phyloP scores from a whole-genome alignment of 345 rosid species.

The Hibiscus tridactylites region DNA sequence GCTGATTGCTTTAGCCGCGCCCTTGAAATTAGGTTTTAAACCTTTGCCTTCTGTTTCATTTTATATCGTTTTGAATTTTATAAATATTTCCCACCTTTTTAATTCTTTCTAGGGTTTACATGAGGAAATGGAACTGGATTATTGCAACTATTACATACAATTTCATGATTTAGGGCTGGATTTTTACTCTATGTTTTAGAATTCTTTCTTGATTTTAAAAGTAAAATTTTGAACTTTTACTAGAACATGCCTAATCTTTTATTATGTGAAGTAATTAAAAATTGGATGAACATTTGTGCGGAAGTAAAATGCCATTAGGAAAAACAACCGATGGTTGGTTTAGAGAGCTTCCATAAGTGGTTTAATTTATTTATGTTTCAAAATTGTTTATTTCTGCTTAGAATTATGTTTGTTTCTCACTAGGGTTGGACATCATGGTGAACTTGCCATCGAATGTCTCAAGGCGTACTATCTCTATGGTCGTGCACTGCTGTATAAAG shows the following conservation, averaged over 20 bases:
- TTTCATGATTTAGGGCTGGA: neutral
- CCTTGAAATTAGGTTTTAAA: conserved; percentile 71
- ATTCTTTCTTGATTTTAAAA: no score
- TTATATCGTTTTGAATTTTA: neutral
- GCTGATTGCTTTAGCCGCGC: conserved; percentile 93
- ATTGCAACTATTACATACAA: no score
- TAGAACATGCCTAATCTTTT: no score
- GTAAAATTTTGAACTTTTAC: no score
- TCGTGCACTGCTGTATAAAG: conserved; percentile 69
- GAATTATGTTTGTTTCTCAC: neutral
- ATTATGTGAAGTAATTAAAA: neutral
- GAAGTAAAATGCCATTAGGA: neutral
- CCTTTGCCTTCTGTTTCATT: neutral
- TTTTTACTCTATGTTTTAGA: no score
- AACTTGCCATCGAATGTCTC: conserved; percentile 65
- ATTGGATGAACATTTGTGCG: neutral
- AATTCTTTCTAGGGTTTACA: neutral
- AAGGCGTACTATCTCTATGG: conserved; percentile 79
- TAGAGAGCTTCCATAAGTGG: neutral
- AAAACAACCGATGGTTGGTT: neutral
- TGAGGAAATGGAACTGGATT: neutral
- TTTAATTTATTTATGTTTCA: neutral
- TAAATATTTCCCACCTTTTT: neutral
- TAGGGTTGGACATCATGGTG: conserved; percentile 76
- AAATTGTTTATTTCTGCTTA: neutral